Percentiles rank a stretch among this genome's conserved stretches.
Evolutionary conservation across 2,329 filamentous ascomycete genomes (phyloP).

Genomic region (Colletotrichum chrysophilum): DNA sequence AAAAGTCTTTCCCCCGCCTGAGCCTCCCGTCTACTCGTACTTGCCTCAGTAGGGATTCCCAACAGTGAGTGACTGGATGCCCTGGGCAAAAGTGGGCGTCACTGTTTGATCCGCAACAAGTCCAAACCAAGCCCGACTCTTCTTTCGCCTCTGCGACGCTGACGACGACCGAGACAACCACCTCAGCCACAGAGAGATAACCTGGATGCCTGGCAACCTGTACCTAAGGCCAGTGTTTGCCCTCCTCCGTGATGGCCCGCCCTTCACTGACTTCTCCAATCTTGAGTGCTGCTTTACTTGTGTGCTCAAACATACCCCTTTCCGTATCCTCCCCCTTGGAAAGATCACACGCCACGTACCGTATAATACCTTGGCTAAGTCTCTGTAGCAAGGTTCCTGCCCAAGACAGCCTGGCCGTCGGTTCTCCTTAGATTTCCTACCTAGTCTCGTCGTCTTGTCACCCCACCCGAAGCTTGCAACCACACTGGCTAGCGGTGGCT

Average conservation of each 20-base stretch:
- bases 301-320: neutral
- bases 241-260: neutral
- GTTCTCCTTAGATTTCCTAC: neutral
- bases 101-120: conserved; percentile 24
- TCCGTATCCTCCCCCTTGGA: neutral
- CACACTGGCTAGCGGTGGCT: neutral
- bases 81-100: neutral
- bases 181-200: neutral
- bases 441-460: neutral
- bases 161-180: neutral
- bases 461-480: neutral
- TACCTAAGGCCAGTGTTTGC: neutral
- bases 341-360: neutral
- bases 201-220: neutral
- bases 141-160: neutral
- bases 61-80: neutral
- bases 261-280: neutral
- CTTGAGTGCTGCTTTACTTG: neutral
- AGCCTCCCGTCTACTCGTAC: neutral
- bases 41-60: neutral
- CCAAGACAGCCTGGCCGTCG: neutral
- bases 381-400: neutral
- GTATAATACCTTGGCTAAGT: neutral
- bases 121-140: conserved; percentile 17
- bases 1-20: neutral